Base-by-base conservation (phyloP, 1,139 yeast genomes). In the Kodamaea alishanica region DNA sequence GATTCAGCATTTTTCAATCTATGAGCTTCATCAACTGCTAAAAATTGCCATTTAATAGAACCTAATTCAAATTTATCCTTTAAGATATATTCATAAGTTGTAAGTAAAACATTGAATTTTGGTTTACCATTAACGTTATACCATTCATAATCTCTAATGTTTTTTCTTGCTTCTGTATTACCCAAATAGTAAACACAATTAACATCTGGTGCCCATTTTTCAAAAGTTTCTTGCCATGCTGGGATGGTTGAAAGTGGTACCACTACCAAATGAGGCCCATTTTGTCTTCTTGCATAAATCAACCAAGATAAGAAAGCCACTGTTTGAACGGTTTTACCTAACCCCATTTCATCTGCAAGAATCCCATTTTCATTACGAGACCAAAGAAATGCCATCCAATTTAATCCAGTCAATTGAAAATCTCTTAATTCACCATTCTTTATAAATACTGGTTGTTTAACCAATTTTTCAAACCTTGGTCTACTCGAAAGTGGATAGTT, bases 331-430 rank as follows among this genome's bases (percentile, higher is more conserved):
- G 99, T 92, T 61, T 92, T 92, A 51, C 99, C 99, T 40, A 94
- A 73, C 41, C 99, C 99, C 99, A 94, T 94, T 61, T 94, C 99
- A 68, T 94, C 99, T 5, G 99, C 98, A 34, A 94, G 69, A 39
- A 94, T 94, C 40, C 99, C 99, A 61, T 92, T 94, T 64, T 92
- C 97, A 61, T 92, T 88, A 57, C 97, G 77, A 3, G 96, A 87
- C 98, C 98, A 94, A 47, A 94, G 70, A 58, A 89, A 94, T 0
- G 98, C 98, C 98, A 94, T 94, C 99, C 98, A 94, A 63, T 94
- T 94, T 47, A 94, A 75, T 45, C 99, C 99, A 0, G 98, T 92
- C 56, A 94, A 74, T 66, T 94, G 99, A 75, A 94, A 92, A 67
- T 94, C 98, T 59, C 98, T 79, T 48, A 92, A 73, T 60, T 85